Evolutionary conservation across 1,284 basidiomycete species (phyloP), one percentile per base, ranked within the genome.

Genomic region (Cryptococcus hybrid): DNA sequence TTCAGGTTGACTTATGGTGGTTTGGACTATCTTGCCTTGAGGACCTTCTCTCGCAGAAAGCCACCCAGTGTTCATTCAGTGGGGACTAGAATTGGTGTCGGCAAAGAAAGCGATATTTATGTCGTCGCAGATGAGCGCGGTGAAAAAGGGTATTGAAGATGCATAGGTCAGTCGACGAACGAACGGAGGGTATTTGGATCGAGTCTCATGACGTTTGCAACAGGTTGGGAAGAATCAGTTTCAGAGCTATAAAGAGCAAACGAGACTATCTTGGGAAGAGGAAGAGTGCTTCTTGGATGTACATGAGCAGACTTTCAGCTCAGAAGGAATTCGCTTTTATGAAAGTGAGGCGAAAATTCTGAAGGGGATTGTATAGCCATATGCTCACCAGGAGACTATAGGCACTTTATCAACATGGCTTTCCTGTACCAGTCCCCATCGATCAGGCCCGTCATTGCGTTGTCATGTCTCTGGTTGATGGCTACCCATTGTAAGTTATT

Each of bases 301-400:
- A 97, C 80, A 93, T 99, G 91, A 95, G 92, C 54, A 85, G 95
- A 35, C 79, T 99, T 49, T 89, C 93, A 8, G 95, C 95, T 5
- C 88, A 95, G 79, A 98, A 98, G 76, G 95, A 99, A 76, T 99
- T 88, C 83, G 91, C 92, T 0, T 99, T 98, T 76, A 96, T 99
- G 92, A 96, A 96, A 84, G 92, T 90, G 47, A 39, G 69, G 71
- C 24, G 24, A 24, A 24, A 24, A 24, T 24, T 24, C 24, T 24
- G 24, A 24, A 24, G 24, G 24, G 24, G 24, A 24, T 24, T 24
- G 24, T 24, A 24, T 24, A 24, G 24, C 24, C 24, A 24, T 24
- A 24, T 24, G 24, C 24, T 24, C 24, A 24, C 24, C 24, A 24
- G 24, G 24, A 24, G 24, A 24, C 12, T 49, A 11, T 62, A 94